Percentiles rank a stretch among this genome's conserved stretches.
phyloP scores from a whole-genome alignment of 2,329 filamentous ascomycete species.

The Dactylellina cionopaga region DNA sequence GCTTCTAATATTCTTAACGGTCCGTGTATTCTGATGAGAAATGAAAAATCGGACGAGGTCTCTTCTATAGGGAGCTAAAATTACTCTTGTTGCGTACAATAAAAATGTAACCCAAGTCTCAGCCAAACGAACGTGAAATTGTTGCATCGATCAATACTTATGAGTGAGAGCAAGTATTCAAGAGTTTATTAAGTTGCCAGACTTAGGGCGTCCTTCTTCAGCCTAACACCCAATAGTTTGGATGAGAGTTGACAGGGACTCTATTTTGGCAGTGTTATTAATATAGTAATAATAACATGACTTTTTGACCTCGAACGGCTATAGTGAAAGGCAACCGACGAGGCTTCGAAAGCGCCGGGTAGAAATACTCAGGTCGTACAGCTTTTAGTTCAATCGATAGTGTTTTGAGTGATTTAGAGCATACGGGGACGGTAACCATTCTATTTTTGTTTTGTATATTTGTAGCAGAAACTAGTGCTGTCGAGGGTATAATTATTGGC shows the following conservation, averaged over 20 bases:
- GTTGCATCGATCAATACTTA: slow-evolving; percentile 24
- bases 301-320: slow-evolving; percentile 50
- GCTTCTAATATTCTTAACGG: too few relatives aligned
- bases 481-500: too few relatives aligned
- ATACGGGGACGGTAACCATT: too few relatives aligned
- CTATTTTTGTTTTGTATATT: too few relatives aligned
- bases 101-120: neutral
- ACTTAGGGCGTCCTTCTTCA: neutral
- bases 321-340: slow-evolving; percentile 23
- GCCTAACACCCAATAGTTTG: too few relatives aligned
- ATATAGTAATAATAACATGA: slow-evolving; percentile 13
- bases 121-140: neutral
- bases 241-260: neutral
- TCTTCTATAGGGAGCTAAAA: neutral
- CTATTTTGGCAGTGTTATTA: slow-evolving; percentile 39
- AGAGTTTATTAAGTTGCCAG: neutral
- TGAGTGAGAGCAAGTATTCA: slow-evolving; percentile 31
- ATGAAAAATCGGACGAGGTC: too few relatives aligned
- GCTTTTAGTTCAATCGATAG: too few relatives aligned
- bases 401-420: too few relatives aligned
- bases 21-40: too few relatives aligned
- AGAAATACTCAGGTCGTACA: too few relatives aligned
- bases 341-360: slow-evolving; percentile 53
- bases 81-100: neutral
- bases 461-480: too few relatives aligned